Conservation (phyloP, 1,284 basidiomycete genomes). For the Tranzscheliella williamsii region DNA sequence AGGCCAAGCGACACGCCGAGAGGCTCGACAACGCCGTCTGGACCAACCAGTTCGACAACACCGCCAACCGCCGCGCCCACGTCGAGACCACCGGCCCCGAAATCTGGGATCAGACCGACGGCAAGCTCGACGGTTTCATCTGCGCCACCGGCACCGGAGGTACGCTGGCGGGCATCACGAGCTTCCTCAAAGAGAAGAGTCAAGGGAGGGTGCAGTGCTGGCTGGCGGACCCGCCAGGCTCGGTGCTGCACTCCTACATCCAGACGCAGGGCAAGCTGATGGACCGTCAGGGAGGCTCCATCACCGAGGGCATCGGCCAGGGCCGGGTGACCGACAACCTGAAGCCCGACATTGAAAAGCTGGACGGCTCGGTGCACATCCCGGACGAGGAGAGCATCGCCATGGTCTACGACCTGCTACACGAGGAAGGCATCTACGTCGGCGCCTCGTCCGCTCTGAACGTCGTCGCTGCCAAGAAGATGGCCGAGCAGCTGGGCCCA, state of each 20-base stretch:
- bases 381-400: conserved; percentile 85
- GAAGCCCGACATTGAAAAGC: conserved; percentile 73
- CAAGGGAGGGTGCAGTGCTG: conserved; percentile 81
- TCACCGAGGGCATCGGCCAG: conserved; percentile 98
- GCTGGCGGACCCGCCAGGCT: conserved; percentile 95
- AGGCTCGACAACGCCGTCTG: conserved; percentile 87
- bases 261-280: conserved; percentile 76
- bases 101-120: conserved; percentile 88
- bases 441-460: conserved; percentile 96
- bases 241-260: conserved; percentile 84
- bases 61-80: conserved; percentile 81
- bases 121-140: conserved; percentile 83
- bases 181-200: conserved; percentile 82
- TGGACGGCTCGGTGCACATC: conserved; percentile 82
- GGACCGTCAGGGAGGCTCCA: conserved; percentile 78
- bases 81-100: conserved; percentile 92
- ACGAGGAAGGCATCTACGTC: conserved; percentile 90
- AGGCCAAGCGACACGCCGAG: conserved; percentile 84
- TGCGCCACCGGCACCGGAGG: conserved; percentile 95
- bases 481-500: conserved; percentile 79
- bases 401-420: conserved; percentile 91
- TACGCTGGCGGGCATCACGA: conserved; percentile 86
- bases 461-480: conserved; percentile 86
- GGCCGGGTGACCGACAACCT: conserved; percentile 95
- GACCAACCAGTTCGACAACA: conserved; percentile 99